Evolutionary conservation across 2,329 filamentous ascomycete genomes (phyloP).

Genomic region (Ceratocystiopsis brevicomis): DNA sequence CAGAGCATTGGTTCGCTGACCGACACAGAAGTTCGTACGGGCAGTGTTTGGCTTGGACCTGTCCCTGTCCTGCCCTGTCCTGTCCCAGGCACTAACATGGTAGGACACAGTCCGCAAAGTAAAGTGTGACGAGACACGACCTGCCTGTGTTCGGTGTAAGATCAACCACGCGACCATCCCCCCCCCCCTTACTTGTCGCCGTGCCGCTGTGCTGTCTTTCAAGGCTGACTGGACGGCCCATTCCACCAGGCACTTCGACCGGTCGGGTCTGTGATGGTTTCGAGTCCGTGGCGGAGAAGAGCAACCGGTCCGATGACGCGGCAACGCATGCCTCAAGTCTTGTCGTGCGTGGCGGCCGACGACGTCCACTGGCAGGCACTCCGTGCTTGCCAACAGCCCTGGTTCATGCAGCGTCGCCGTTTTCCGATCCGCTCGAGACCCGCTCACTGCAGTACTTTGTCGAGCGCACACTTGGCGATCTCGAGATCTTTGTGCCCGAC

Average conservation of each 20-base stretch:
- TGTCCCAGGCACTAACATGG: not conserved
- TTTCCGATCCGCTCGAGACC: slow-evolving; percentile 3
- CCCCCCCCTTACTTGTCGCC: not conserved
- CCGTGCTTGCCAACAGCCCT: not conserved
- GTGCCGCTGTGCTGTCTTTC: too few relatives aligned
- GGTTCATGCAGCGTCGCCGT: not conserved
- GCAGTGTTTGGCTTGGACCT: not conserved
- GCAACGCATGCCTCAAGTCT: too few relatives aligned
- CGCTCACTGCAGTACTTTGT: slow-evolving; percentile 6
- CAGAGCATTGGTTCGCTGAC: too few relatives aligned
- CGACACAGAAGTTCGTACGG: not conserved
- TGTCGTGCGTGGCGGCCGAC: not conserved
- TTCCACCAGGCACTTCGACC: slow-evolving; percentile 2
- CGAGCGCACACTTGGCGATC: slow-evolving; percentile 4
- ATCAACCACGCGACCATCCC: not conserved
- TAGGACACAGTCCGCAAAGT: slow-evolving; percentile 4
- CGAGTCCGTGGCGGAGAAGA: not conserved
- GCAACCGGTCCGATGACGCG: too few relatives aligned
- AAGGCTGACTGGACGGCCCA: too few relatives aligned
- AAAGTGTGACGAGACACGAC: slow-evolving; percentile 6
- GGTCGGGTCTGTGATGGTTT: slow-evolving; percentile 5
- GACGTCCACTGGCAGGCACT: not conserved
- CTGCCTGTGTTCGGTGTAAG: slow-evolving; percentile 5
- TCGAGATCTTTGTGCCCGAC: slow-evolving; percentile 7
- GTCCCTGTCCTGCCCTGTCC: not conserved